Evolutionary conservation across 495 filamentous ascomycete genomes (phyloP), one percentile per base, ranked within the genome.

Genomic region (Amorphotheca resinae): DNA sequence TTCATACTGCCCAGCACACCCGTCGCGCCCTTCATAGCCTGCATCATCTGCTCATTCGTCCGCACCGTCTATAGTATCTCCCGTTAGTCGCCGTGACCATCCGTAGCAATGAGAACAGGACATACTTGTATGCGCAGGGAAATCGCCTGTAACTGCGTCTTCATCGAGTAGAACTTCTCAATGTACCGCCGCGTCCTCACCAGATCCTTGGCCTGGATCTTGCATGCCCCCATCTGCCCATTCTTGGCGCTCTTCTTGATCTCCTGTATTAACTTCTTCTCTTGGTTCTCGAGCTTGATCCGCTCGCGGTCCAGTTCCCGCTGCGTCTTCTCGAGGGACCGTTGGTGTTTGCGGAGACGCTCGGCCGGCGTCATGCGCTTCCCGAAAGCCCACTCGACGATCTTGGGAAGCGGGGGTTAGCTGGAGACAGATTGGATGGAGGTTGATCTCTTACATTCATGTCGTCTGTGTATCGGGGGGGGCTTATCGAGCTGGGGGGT

Each of bases 1-100:
- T 98, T 98, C 93, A 98, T 98, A 60, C 79, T 88, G 9, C 87
- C 86, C 11, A 98, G 70, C 2, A 95, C 76, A 56, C 79, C 74
- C 0, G 93, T 96, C 3, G 91, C 93, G 38, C 93, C 91, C 58
- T 95, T 96, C 91, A 96, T 98, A 4, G 87, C 88, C 59, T 93
- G 85, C 87, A 95, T 93, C 91, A 98, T 98, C 63, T 95, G 87
- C 59, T 98, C 91, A 64, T 98, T 96, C 53, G 87, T 94, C 36
- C 93, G 78, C 28, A 95, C 87, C 25, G 91, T 96, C 80, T 93
- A 48, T 17, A 25, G n/a, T 9, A 22, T 33, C 11, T 15, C 31
- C 22, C 33, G 14, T 31, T 46, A n/a, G n/a, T 22, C 40, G 41
- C 31, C 28, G 18, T 31, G 43, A 48, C 18, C 39, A 41, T 30